Evolutionary conservation across 2,329 filamentous ascomycete species (phyloP).

Genomic region (Neofusicoccum kwambonambiense): DNA sequence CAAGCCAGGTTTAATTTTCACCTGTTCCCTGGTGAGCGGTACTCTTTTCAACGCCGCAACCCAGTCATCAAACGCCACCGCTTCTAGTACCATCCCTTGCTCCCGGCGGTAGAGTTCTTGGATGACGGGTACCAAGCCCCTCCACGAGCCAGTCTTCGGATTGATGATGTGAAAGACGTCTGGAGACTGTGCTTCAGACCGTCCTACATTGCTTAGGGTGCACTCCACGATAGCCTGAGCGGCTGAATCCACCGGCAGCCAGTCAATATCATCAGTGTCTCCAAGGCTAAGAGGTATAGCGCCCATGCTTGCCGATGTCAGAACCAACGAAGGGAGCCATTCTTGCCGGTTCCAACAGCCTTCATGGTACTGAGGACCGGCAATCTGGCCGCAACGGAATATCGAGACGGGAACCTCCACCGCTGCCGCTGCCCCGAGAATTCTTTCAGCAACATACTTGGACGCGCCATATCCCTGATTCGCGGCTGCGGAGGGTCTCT

Average conservation of each 20-base stretch:
- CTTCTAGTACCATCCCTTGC: background rate
- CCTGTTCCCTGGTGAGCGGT: constrained; percentile 13
- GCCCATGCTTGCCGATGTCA: constrained; percentile 24
- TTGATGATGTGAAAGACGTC: constrained; percentile 19
- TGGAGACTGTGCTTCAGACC: background rate
- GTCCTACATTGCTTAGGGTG: background rate
- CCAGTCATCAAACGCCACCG: constrained; percentile 17
- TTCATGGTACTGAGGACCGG: constrained; percentile 25
- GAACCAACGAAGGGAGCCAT: constrained; percentile 29
- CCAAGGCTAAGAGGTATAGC: constrained; percentile 23
- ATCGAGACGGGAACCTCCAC: constrained; percentile 26
- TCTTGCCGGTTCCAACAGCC: constrained; percentile 29
- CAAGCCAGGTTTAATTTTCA: constrained; percentile 17
- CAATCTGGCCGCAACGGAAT: constrained; percentile 31
- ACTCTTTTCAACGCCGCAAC: constrained; percentile 12
- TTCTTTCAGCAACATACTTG: constrained; percentile 36
- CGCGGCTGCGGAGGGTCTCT: constrained; percentile 26
- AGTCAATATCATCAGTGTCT: constrained; percentile 25
- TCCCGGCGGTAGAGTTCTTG: background rate
- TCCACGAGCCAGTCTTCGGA: constrained; percentile 16
- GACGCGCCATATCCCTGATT: constrained; percentile 40
- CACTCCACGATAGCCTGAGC: background rate
- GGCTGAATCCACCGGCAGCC: constrained; percentile 24
- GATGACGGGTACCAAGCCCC: constrained; percentile 5
- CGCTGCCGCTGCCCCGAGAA: constrained; percentile 32